These are phyloP conservation scores for Fagus crenata DNA, from an alignment of 306 rosid species.

Conservation along the genomic window DNA sequence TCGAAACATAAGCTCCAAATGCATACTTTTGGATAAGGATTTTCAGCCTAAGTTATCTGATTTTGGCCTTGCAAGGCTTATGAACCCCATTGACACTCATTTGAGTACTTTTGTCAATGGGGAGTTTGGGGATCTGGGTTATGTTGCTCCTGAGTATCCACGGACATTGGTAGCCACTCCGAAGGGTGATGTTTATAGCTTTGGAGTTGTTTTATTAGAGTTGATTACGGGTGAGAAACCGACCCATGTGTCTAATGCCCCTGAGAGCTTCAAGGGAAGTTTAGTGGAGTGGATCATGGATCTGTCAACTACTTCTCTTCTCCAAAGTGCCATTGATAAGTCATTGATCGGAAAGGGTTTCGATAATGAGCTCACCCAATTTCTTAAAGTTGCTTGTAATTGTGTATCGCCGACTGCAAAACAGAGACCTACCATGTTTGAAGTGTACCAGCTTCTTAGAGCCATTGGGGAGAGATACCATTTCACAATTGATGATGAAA, in stretches of 20 bases:
- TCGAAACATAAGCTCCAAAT: slow-evolving; percentile 91
- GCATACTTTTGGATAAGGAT: slow-evolving; percentile 70
- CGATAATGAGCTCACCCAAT: slow-evolving; percentile 78
- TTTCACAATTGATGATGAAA: slow-evolving; percentile 72
- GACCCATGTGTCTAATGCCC: slow-evolving; percentile 66
- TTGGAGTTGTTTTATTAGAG: slow-evolving; percentile 89
- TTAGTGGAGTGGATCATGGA: slow-evolving; percentile 75
- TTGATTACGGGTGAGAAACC: slow-evolving; percentile 83
- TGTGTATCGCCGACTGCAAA: slow-evolving; percentile 60
- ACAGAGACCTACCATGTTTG: slow-evolving; percentile 97
- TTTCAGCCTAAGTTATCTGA: slow-evolving; percentile 87
- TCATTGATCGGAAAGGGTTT: slow-evolving; percentile 59
- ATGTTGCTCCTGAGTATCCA: slow-evolving; percentile 91
- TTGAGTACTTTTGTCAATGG: slow-evolving; percentile 96
- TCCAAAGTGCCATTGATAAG: slow-evolving; percentile 59
- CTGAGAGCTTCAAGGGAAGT: slow-evolving; percentile 78
- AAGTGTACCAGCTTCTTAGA: slow-evolving; percentile 85
- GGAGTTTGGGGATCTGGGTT: slow-evolving; percentile 89
- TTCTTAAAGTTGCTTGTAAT: slow-evolving; percentile 78
- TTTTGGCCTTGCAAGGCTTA: slow-evolving; percentile 94
- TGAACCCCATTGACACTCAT: slow-evolving; percentile 93
- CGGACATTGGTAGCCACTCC: slow-evolving; percentile 91
- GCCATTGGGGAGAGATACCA: slow-evolving; percentile 72
- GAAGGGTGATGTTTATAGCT: slow-evolving; percentile 86
- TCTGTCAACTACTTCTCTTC: slow-evolving; percentile 49